Percentiles rank a stretch among this genome's conserved stretches.
Conservation (phyloP, 805 yeast species). For the Crinitomyces ghanaensis region DNA sequence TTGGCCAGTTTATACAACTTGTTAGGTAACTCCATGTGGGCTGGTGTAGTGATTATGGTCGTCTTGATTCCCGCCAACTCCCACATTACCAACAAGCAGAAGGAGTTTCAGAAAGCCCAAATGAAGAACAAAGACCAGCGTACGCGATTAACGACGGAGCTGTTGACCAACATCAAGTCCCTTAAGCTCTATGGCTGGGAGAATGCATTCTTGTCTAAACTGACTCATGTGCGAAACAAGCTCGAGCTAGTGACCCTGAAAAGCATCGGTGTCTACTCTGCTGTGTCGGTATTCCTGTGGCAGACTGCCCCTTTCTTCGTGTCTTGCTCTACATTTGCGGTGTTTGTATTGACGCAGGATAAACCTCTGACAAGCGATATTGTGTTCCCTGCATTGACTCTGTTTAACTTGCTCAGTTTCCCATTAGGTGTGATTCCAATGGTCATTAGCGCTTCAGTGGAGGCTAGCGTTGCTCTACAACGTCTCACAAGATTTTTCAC, state of each 20-base stretch:
- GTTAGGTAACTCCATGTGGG: conserved; percentile 81
- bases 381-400: conserved; percentile 56
- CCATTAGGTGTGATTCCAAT: conserved; percentile 89
- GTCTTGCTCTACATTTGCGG: conserved; percentile 82
- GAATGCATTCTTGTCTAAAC: conserved; percentile 48
- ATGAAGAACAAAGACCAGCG: conserved; percentile 76
- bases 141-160: conserved; percentile 74
- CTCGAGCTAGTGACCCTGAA: conserved; percentile 61
- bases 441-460: conserved; percentile 76
- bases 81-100: conserved; percentile 27
- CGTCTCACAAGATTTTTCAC: conserved; percentile 65
- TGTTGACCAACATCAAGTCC: conserved; percentile 77
- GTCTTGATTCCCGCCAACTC: conserved; percentile 79
- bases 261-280: conserved; percentile 70
- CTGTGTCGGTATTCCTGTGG: conserved; percentile 77
- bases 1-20: conserved; percentile 60
- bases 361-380: conserved; percentile 76
- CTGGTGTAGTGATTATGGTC: conserved; percentile 64
- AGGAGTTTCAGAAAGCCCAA: conserved; percentile 62
- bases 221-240: conserved; percentile 43
- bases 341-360: conserved; percentile 53
- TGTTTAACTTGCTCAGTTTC: conserved; percentile 70
- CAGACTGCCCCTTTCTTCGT: conserved; percentile 85
- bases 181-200: conserved; percentile 88
- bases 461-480: conserved; percentile 49